phyloP scores from a whole-genome alignment of 257 asterid genomes.

The Nicotiana benthamiana region DNA sequence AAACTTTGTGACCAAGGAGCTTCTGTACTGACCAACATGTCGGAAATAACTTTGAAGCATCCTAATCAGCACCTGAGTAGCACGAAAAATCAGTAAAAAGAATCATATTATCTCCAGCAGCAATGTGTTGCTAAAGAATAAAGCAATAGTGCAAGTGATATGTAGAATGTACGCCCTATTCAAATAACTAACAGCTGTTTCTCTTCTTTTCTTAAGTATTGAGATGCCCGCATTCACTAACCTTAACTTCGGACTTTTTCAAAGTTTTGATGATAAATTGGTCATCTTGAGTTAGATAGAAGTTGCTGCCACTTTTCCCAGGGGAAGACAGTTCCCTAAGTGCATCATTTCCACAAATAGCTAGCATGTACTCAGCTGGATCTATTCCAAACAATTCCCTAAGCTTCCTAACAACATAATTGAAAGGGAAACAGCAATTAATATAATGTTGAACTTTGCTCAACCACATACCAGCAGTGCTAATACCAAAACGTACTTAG shows the following conservation, averaged over 20 bases:
- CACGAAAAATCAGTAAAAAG: background rate
- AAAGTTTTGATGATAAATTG: conserved; percentile 27
- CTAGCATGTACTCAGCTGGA: conserved; percentile 28
- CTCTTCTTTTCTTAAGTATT: background rate
- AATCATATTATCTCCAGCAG: background rate
- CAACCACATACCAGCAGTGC: background rate
- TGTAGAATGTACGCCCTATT: background rate
- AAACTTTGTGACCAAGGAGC: conserved; percentile 22
- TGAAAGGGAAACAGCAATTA: background rate
- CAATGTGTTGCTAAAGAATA: background rate
- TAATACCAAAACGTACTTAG: background rate
- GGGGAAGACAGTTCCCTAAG: conserved; percentile 26
- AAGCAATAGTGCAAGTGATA: background rate
- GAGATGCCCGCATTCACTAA: background rate
- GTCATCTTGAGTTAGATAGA: conserved; percentile 23
- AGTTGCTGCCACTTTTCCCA: conserved; percentile 31
- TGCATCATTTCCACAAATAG: conserved; percentile 26
- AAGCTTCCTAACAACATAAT: conserved; percentile 9
- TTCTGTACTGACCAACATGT: conserved; percentile 15
- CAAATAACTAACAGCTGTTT: background rate
- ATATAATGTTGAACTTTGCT: background rate
- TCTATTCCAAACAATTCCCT: conserved; percentile 22
- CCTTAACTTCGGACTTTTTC: conserved; percentile 28
- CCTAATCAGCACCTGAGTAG: conserved; percentile 19
- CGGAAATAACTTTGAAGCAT: conserved; percentile 22